phyloP scores from a whole-genome alignment of 2,329 filamentous ascomycete genomes.

The Nectriaceae sp. region DNA sequence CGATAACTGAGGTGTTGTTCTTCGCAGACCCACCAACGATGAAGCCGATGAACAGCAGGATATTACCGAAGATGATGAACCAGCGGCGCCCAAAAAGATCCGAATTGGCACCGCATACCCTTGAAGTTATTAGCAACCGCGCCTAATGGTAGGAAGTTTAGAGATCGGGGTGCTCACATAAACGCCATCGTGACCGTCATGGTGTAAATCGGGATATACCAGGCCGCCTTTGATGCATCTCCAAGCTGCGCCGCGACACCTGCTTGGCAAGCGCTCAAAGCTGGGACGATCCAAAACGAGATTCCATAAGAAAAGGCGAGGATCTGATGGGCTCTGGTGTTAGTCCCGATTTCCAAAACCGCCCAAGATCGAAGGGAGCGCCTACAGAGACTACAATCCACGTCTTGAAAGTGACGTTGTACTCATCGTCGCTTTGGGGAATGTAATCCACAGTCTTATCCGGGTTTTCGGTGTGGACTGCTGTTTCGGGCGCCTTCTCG shows the following conservation, averaged over 20 bases:
- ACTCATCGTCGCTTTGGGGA: slow-evolving; percentile 35
- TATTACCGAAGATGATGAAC: slow-evolving; percentile 13
- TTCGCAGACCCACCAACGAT: slow-evolving; percentile 39
- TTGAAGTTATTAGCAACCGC: not conserved
- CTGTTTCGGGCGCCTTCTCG: slow-evolving; percentile 13
- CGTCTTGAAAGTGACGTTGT: slow-evolving; percentile 42
- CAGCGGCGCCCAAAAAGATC: slow-evolving; percentile 45
- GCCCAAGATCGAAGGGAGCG: not conserved
- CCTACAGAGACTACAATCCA: slow-evolving; percentile 38
- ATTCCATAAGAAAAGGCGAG: slow-evolving; percentile 38
- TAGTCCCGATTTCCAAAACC: too few species aligned
- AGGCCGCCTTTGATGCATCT: slow-evolving; percentile 33
- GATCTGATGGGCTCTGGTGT: slow-evolving; percentile 22
- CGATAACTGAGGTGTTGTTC: slow-evolving; percentile 40
- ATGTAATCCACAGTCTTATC: slow-evolving; percentile 18
- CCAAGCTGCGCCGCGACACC: slow-evolving; percentile 36
- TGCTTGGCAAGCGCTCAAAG: slow-evolving; percentile 31
- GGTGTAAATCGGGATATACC: slow-evolving; percentile 39
- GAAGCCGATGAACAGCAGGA: slow-evolving; percentile 13
- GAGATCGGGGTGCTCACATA: slow-evolving; percentile 21
- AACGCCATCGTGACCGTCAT: slow-evolving; percentile 44
- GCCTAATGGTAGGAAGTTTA: not conserved
- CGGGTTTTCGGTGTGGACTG: slow-evolving; percentile 11
- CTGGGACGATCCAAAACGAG: slow-evolving; percentile 41
- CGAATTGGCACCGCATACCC: slow-evolving; percentile 43